phyloP scores from a whole-genome alignment of 2,329 filamentous ascomycete species.

The Aspergillus sp. region DNA sequence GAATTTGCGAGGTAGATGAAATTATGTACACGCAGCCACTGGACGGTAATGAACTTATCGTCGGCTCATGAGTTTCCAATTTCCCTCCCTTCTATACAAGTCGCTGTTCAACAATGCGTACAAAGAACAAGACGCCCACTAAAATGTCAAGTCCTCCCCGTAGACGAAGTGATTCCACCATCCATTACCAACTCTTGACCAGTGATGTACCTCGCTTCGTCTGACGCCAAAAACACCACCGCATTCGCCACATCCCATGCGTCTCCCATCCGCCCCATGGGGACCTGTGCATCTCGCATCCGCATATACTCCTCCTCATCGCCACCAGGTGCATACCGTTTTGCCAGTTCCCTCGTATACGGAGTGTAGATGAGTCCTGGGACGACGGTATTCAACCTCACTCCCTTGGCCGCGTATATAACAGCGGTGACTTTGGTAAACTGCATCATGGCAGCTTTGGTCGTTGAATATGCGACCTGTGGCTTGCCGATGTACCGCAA shows the following conservation, averaged over 20 bases:
- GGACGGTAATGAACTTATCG: too few species aligned
- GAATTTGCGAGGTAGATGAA: too few species aligned
- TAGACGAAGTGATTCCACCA: slow-evolving; percentile 27
- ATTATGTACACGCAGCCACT: too few species aligned
- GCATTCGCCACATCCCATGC: slow-evolving; percentile 41
- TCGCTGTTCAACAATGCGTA: too few species aligned
- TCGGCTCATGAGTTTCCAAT: too few species aligned
- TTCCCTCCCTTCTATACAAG: too few species aligned
- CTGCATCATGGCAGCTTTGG: slow-evolving; percentile 58
- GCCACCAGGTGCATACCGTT: slow-evolving; percentile 49
- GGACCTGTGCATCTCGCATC: slow-evolving; percentile 30
- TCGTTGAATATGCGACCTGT: slow-evolving; percentile 59
- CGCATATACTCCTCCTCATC: slow-evolving; percentile 48
- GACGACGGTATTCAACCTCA: slow-evolving; percentile 58
- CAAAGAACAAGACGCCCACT: too few species aligned
- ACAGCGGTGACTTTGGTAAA: slow-evolving; percentile 57
- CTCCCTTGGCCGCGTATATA: slow-evolving; percentile 42
- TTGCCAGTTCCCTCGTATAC: slow-evolving; percentile 48
- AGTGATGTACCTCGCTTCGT: slow-evolving; percentile 40
- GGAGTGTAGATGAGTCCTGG: slow-evolving; percentile 63
- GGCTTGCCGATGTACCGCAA: slow-evolving; percentile 38
- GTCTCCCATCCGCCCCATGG: slow-evolving; percentile 39
- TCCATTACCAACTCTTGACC: slow-evolving; percentile 43
- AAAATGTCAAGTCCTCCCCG: neutral
- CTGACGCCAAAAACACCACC: slow-evolving; percentile 35